Evolutionary conservation across 257 asterid genomes (phyloP).

Genomic region (Knoxia roxburghii): DNA sequence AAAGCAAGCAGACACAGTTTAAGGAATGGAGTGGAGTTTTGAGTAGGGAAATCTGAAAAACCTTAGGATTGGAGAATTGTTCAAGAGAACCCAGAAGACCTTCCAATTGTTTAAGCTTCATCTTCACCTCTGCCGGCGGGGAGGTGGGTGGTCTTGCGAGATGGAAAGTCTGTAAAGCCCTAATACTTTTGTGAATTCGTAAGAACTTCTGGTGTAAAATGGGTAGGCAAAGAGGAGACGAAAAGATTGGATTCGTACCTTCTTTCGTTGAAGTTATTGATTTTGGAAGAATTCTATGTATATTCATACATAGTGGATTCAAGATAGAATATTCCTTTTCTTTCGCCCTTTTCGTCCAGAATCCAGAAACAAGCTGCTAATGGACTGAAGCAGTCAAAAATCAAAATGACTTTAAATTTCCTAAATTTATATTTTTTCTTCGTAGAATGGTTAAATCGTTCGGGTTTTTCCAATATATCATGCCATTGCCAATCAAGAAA

Average conservation of each 20-base stretch:
- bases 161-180: background rate
- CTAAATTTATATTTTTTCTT: too few species aligned
- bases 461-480: too few species aligned
- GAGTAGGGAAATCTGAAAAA: constrained; percentile 3
- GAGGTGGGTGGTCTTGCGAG: background rate
- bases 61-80: constrained; percentile 79
- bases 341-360: too few species aligned
- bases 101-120: constrained; percentile 87
- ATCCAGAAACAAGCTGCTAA: too few species aligned
- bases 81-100: constrained; percentile 60
- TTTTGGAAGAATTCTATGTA: background rate
- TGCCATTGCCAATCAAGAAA: too few species aligned
- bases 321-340: background rate
- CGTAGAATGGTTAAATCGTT: too few species aligned
- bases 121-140: constrained; percentile 16
- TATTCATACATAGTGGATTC: background rate
- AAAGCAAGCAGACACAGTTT: background rate
- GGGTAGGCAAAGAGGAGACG: background rate
- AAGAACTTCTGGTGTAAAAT: background rate
- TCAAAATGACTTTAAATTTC: too few species aligned
- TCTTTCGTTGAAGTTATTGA: background rate
- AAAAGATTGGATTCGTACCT: background rate
- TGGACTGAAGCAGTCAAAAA: too few species aligned
- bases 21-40: background rate
- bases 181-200: background rate